Evolutionary conservation across 805 yeast genomes (phyloP), one percentile per base, ranked within the genome.

Genomic region (Candida ascalaphidarum): DNA sequence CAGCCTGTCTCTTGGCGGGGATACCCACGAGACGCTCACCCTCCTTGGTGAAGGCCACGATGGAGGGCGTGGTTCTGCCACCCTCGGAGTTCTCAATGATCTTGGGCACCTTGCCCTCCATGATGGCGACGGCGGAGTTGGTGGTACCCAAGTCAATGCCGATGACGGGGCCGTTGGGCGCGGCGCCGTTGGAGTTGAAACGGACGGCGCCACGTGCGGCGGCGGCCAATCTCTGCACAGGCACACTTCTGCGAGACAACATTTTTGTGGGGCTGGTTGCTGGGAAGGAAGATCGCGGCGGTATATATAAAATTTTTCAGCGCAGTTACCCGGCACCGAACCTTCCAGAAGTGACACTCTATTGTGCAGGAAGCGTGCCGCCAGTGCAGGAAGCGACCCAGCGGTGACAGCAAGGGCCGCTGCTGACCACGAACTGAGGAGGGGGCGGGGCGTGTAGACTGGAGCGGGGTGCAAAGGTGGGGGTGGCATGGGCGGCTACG

Each of bases 1-100:
- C 88, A 36, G 95, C 94, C 65, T 86, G 96, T 55, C 96, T 82
- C 70, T 86, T 88, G 47, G 96, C 96, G 41, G 94, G 85, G 35
- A 79, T 83, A 62, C 96, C 96, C 36, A 86, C 95, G 36, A 86
- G 65, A 51, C 94, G 78, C 64, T 83, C 94, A 22, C 46, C 46
- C 35, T 81, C 92, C 56, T 80, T 78, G 42, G 92, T 81, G 74
- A 86, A 86, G 30, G 96, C 96, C 35, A 86, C 96, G 24, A 86
- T 84, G 20, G 96, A 88, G 18, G 96, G 96, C 13, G 95, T 85
- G 28, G 94, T 30, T 46, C 85, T 68, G 27, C 73, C 66, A 55
- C 88, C 88, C 58, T 77, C 83, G 35, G 74, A 56, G 65, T 82
- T 81, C 60, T 83, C 94, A 35, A 82, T 63, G 37, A 82, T 84